These are phyloP conservation scores for Phytophthora pluvialis DNA, from an alignment of 352 stramenopile genomes.

Conservation along the genomic window DNA sequence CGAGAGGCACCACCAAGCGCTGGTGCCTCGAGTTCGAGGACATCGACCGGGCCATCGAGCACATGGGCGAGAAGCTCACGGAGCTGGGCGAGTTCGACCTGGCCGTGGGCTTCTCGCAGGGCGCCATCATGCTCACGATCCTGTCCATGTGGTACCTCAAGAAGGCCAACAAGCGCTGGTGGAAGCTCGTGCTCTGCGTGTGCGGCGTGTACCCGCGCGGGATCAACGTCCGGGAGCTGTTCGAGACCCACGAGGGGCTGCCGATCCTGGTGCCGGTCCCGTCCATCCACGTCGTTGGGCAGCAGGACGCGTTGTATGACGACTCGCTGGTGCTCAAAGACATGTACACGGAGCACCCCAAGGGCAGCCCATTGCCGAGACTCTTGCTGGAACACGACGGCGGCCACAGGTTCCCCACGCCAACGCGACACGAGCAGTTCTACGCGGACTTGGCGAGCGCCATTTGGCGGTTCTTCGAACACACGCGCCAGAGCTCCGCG, in stretches of 20 bases:
- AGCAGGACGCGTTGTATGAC: conserved; percentile 57
- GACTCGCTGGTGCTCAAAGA: conserved; percentile 48
- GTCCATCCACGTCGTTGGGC: conserved; percentile 64
- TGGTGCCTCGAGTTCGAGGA: conserved; percentile 48
- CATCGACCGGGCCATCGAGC: conserved; percentile 51
- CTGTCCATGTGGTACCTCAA: conserved; percentile 67
- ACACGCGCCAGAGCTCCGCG: conserved; percentile 37
- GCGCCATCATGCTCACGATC: conserved; percentile 66
- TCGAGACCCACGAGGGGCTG: conserved; percentile 49
- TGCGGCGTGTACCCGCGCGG: conserved; percentile 44
- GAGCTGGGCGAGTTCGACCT: conserved; percentile 76
- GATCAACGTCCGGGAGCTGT: conserved; percentile 47
- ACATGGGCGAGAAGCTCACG: conserved; percentile 62
- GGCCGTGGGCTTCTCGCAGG: conserved; percentile 82
- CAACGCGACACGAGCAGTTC: conserved; percentile 48
- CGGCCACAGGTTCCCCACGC: conserved; percentile 77
- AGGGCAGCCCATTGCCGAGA: conserved; percentile 41
- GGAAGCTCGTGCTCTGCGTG: conserved; percentile 63
- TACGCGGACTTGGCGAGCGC: conserved; percentile 48
- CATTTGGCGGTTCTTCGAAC: conserved; percentile 57
- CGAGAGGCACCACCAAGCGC: conserved; percentile 23
- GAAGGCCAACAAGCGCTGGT: conserved; percentile 48
- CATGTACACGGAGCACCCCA: conserved; percentile 49
- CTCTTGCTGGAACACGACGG: conserved; percentile 51
- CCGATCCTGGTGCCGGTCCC: conserved; percentile 52